Percentiles rank a stretch among this genome's conserved stretches.
Conservation (phyloP, 768 basidiomycete species). For the Serendipita indica region DNA sequence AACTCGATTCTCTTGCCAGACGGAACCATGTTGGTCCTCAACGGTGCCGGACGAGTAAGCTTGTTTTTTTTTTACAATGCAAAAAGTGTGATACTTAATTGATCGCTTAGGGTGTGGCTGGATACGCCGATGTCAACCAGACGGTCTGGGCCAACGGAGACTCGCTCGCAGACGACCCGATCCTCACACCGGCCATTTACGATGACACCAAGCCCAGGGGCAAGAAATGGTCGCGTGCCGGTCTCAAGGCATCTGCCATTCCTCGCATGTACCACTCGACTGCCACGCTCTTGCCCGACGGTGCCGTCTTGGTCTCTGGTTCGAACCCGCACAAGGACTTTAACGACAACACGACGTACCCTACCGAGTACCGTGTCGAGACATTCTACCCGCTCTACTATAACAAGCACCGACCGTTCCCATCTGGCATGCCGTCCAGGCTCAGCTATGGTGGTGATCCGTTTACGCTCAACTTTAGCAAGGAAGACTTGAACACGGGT, state of each 20-base stretch:
- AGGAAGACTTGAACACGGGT: too few species aligned
- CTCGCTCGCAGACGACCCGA: constrained; percentile 22
- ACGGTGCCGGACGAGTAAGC: constrained; percentile 21
- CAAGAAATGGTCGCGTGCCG: constrained; percentile 32
- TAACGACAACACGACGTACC: constrained; percentile 16
- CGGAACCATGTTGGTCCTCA: constrained; percentile 22
- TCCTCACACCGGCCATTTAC: constrained; percentile 34
- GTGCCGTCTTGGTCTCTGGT: constrained; percentile 32
- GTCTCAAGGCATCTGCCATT: constrained; percentile 29
- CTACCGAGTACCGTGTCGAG: constrained; percentile 26
- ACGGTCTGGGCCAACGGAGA: constrained; percentile 27
- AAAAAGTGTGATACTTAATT: not conserved
- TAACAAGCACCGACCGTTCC: constrained; percentile 24
- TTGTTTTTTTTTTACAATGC: not conserved
- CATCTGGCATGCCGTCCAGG: constrained; percentile 21
- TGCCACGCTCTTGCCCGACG: constrained; percentile 40
- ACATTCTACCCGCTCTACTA: constrained; percentile 32
- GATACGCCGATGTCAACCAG: constrained; percentile 14
- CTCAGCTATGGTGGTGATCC: constrained; percentile 27
- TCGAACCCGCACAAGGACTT: constrained; percentile 35
- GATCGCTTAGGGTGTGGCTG: constrained; percentile 9
- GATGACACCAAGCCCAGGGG: constrained; percentile 32
- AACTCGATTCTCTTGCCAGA: constrained; percentile 18
- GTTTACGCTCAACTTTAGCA: constrained; percentile 23
- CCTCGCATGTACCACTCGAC: constrained; percentile 50